Conservation (phyloP, 805 yeast genomes). For the Nakazawaea siamensis region DNA sequence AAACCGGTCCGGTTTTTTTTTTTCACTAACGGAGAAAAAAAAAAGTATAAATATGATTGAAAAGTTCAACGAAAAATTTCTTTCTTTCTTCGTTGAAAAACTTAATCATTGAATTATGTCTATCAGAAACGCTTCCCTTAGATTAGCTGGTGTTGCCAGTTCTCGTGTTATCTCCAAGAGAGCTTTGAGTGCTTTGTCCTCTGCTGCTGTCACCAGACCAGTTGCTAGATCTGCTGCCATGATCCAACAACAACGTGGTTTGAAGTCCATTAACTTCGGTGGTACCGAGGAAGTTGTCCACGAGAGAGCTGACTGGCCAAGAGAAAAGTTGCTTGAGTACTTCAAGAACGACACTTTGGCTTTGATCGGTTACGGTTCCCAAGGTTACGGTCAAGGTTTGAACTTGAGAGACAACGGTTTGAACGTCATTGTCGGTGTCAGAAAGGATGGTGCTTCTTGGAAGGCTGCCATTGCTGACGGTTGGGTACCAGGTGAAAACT, state of each 20-base stretch:
- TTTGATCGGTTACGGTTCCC: conserved; percentile 98
- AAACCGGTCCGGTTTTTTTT: no score
- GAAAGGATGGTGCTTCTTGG: conserved; percentile 99
- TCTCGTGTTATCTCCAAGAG: conserved; percentile 43
- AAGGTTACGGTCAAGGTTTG: conserved; percentile 99
- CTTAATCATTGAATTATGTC: no score
- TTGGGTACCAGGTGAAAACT: conserved; percentile 99
- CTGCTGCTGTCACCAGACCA: conserved; percentile 36
- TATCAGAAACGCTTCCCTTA: conserved; percentile 38
- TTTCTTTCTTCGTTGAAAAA: no score
- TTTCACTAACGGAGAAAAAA: no score
- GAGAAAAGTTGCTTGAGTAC: conserved; percentile 89
- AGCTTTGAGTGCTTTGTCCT: conserved; percentile 43
- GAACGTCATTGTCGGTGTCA: conserved; percentile 95
- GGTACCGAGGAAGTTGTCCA: conserved; percentile 93
- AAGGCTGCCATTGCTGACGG: conserved; percentile 99
- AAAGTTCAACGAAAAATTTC: no score
- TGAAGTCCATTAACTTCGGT: conserved; percentile 94
- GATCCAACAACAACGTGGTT: conserved; percentile 51
- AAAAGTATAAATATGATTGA: no score
- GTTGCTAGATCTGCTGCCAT: conserved; percentile 41
- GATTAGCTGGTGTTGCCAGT: conserved; percentile 40
- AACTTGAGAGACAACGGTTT: conserved; percentile 99
- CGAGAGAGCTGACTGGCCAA: conserved; percentile 99
- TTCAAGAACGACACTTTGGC: conserved; percentile 98